These are phyloP conservation scores for Leccinum disarticulatum DNA, from an alignment of 768 basidiomycete genomes.

Conservation along the genomic window DNA sequence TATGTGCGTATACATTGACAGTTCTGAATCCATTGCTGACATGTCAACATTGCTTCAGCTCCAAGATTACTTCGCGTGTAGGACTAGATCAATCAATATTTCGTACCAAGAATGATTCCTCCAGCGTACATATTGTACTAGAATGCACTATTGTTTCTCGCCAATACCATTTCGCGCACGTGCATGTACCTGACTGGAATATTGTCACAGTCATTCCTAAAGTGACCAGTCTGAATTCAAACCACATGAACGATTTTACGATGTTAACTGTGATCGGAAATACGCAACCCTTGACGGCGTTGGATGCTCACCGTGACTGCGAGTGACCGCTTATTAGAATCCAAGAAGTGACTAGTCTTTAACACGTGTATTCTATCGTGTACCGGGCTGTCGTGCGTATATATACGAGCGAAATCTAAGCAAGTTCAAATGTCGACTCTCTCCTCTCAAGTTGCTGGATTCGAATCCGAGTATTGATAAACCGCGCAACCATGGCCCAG, in stretches of 20 bases:
- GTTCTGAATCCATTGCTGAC: background rate
- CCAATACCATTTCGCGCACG: too few relatives aligned
- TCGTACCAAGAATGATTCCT: background rate
- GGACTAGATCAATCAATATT: background rate
- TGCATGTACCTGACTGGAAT: too few relatives aligned
- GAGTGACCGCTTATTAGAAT: background rate
- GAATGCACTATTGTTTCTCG: too few relatives aligned
- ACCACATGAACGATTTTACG: too few relatives aligned
- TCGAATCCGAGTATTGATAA: background rate
- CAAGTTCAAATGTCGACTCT: background rate
- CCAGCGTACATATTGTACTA: background rate
- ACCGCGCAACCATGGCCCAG: background rate
- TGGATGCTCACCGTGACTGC: too few relatives aligned
- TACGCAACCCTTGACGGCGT: too few relatives aligned
- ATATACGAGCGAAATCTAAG: background rate
- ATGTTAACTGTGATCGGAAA: too few relatives aligned
- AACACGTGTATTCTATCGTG: slow-evolving; percentile 7
- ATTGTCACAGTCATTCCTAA: too few relatives aligned
- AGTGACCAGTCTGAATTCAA: too few relatives aligned
- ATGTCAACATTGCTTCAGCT: background rate
- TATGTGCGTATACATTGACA: background rate
- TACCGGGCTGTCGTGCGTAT: slow-evolving; percentile 25
- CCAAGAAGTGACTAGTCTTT: background rate
- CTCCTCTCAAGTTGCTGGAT: background rate
- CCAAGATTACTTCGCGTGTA: background rate